phyloP scores from a whole-genome alignment of 768 basidiomycete species.

The Amanita rubescens region DNA sequence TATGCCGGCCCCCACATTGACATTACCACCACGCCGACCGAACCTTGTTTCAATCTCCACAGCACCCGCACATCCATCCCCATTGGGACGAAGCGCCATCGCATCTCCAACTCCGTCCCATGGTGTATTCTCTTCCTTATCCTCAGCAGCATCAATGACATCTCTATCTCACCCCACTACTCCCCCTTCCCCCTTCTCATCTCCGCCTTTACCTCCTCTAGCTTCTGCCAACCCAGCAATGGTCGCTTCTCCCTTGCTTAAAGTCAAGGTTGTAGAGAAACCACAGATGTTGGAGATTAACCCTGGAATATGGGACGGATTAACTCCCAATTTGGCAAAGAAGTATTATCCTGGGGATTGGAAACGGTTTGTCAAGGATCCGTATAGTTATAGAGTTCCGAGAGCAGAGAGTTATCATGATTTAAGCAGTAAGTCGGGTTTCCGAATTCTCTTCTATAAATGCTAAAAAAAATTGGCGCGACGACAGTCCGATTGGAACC shows the following conservation, averaged over 20 bases:
- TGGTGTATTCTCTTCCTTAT: not conserved
- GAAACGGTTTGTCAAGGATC: conserved; percentile 87
- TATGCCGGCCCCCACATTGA: not conserved
- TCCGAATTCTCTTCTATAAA: not conserved
- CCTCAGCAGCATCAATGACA: conserved; percentile 8
- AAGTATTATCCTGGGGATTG: conserved; percentile 92
- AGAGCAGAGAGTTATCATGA: conserved; percentile 98
- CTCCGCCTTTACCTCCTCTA: conserved; percentile 10
- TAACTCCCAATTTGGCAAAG: conserved; percentile 83
- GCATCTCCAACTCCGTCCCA: not conserved
- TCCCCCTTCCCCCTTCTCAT: conserved; percentile 7
- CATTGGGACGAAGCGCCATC: not conserved
- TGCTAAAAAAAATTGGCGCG: conserved; percentile 4
- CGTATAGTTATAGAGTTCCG: conserved; percentile 87
- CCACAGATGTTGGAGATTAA: conserved; percentile 98
- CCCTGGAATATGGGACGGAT: conserved; percentile 95
- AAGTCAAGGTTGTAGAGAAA: conserved; percentile 88
- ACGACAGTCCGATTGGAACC: conserved; percentile 84
- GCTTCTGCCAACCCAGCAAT: conserved; percentile 14
- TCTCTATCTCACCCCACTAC: conserved; percentile 8
- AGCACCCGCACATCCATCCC: not conserved
- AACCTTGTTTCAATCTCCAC: not conserved
- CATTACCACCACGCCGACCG: not conserved
- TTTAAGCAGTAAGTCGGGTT: conserved; percentile 49
- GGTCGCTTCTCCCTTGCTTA: conserved; percentile 21